Base-by-base conservation (phyloP, 1,284 basidiomycete species). In the Malassezia yamatoensis region DNA sequence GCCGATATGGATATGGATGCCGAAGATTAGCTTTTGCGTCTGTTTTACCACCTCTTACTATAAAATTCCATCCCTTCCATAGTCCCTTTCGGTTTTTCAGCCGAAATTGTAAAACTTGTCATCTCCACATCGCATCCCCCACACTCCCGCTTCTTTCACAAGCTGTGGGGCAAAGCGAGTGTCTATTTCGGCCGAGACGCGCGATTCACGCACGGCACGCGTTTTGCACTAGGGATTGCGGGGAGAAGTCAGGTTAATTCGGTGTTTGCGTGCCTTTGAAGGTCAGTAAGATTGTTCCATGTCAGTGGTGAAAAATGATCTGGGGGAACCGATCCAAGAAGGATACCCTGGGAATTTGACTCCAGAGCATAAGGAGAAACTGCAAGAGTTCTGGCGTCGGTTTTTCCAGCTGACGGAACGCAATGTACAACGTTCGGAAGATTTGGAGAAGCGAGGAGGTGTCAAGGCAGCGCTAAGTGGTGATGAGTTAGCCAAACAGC, bases 1-100 rank as follows among this genome's bases (percentile, higher is more conserved):
- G 70, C 70, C 33, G 62, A 72, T 44, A 71, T 72, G 68, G 70
- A 72, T 54, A 72, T 72, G 70, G 70, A 72, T 45, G 67, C 64
- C 32, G 67, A 67, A 51, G 61, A 64, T 35, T 45, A 45, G 43
- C 6, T 12, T 20, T 12, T 21, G 41, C 15, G 24, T 33, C 16
- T 29, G 20, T 29, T 24, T 2, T 16, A 29, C 32, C 43, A 29
- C 24, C 24, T 7, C 24, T 29, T 29, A 29, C 3, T 7, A 29
- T 29, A 29, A 29, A 29, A 24, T 8, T 13, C 24, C n/a, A 29
- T 45, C 16, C 29, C 11, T 32, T 24, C 7, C 18, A 34, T 45
- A 32, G 21, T 16, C 24, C 3, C 24, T 7, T 29, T 20, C 10
- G n/a, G 15, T 11, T 32, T 11, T 29, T n/a, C 9, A 20, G 41